Evolutionary conservation across 306 rosid genomes (phyloP), one percentile per base, ranked within the genome.

Genomic region (Gynostemma pentaphyllum): DNA sequence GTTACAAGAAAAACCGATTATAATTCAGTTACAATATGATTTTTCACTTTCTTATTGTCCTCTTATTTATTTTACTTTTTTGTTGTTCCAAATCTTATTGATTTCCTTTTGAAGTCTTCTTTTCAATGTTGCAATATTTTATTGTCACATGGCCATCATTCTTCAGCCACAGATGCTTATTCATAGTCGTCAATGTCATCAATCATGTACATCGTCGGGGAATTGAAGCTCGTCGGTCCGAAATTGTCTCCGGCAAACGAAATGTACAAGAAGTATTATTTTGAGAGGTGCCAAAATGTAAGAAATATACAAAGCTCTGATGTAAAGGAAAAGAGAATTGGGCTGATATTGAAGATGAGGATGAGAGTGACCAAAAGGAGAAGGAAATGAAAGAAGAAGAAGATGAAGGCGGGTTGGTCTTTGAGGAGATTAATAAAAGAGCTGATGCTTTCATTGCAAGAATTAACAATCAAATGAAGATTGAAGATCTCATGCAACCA

Each of bases 371-470:
- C n/a, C n/a, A n/a, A 54, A 28, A n/a, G 6, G 51, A 69, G 10
- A 63, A 45, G 9, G 22, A 64, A 1, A 68, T 32, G 1, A n/a
- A n/a, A n/a, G 73, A 67, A 18, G 72, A 40, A 14, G 71, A 63
- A 7, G 75, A 49, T 7, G 56, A 59, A 16, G 48, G 1, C 4
- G 73, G 68, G 48, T 61, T 77, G 54, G 76, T 77, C 9, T 56
- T 67, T 34, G 78, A 77, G 29, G 85, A 81, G 60, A 68, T 77
- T 11, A 81, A 74, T 42, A 78, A 39, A 66, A 77, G 71, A 66
- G 80, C 66, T 13, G 85, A 81, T 22, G 81, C 69, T 9, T 80
- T 80, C 22, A 76, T 80, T 75, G 81, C 84, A 21, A 76, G 70
- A 78, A 69, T 81, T 27, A 81, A 77, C 52, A 77, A 50, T 45